Percentiles rank a stretch among this genome's conserved stretches.
phyloP scores from a whole-genome alignment of 2,329 filamentous ascomycete genomes.

The Botrytis pseudocinerea region DNA sequence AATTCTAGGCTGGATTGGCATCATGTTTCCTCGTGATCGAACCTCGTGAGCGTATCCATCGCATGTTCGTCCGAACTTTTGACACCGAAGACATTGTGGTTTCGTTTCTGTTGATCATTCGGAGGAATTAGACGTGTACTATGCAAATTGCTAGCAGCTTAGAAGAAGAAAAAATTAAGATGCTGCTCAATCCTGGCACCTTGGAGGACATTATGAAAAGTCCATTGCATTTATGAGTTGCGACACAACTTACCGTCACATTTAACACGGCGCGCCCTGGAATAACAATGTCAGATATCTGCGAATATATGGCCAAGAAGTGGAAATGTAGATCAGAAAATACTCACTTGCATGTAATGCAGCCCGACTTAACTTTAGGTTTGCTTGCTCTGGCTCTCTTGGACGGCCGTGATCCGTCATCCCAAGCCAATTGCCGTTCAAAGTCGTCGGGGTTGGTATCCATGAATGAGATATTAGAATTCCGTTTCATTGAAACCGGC shows the following conservation, averaged over 20 bases:
- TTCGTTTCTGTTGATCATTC: constrained; percentile 48
- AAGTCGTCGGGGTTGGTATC: neutral
- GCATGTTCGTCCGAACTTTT: constrained; percentile 59
- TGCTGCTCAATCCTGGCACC: neutral
- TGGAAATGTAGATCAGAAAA: neutral
- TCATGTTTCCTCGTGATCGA: constrained; percentile 6
- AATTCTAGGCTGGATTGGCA: constrained; percentile 39
- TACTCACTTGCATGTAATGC: constrained; percentile 64
- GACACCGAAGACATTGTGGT: constrained; percentile 61
- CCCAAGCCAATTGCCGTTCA: constrained; percentile 28
- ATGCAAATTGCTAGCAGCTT: neutral
- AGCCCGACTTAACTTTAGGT: constrained; percentile 65
- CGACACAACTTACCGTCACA: constrained; percentile 50
- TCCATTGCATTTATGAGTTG: neutral
- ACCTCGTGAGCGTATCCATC: constrained; percentile 53
- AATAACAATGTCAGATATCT: neutral
- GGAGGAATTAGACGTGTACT: neutral
- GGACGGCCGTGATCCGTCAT: constrained; percentile 25
- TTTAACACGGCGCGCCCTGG: constrained; percentile 57
- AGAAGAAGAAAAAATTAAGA: neutral
- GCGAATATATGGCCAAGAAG: neutral
- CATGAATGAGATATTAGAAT: constrained; percentile 7
- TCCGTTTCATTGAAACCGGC: neutral
- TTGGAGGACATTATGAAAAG: neutral
- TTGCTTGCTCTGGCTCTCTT: constrained; percentile 37